Base-by-base conservation (phyloP, 1,284 basidiomycete genomes). In the Ceratobasidium sp. region DNA sequence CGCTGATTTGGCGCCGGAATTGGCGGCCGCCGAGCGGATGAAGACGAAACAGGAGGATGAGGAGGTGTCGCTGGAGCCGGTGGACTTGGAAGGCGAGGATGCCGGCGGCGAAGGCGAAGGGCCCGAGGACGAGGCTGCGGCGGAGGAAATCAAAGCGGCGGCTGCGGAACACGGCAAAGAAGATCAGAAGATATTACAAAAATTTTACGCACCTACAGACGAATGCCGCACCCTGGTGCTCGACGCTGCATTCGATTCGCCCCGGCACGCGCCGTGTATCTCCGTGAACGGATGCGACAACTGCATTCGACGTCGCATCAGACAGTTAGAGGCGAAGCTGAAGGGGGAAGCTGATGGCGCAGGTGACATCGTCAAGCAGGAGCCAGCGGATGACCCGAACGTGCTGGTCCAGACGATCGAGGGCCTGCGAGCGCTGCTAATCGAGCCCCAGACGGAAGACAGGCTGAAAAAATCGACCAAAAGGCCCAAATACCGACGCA, bases 251-350 rank as follows among this genome's bases (percentile, higher is more conserved):
- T 57, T 57, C n/a, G 12, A n/a, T 12, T 23, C n/a, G n/a, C 56
- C 56, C 15, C 56, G 13, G n/a, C 56, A 57, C 28, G 15, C 56
- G n/a, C n/a, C 56, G n/a, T 57, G 56, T 23, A 57, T 57, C 56
- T 23, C n/a, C 15, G 56, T 57, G 13, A 33, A 33, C n/a, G 56
- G 56, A 23, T 57, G 56, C 28, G 56, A 57, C 56, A 57, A 57
- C 28, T 57, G 56, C n/a, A 57, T 57, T 23, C 56, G 56, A 15
- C n/a, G 56, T 23, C 56, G 56, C 15, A 57, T 57, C n/a, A 33
- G n/a, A 23, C 56, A 33, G 10, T 12, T 57, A 12, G n/a, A 57
- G 10, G 9, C n/a, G 10, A 23, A 23, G n/a, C 9, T 12, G 56
- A 33, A 10, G n/a, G n/a, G 10, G 10, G n/a, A 23, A 12, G n/a